Base-by-base conservation (phyloP, 2,329 filamentous ascomycete genomes). In the Venturia asperata region DNA sequence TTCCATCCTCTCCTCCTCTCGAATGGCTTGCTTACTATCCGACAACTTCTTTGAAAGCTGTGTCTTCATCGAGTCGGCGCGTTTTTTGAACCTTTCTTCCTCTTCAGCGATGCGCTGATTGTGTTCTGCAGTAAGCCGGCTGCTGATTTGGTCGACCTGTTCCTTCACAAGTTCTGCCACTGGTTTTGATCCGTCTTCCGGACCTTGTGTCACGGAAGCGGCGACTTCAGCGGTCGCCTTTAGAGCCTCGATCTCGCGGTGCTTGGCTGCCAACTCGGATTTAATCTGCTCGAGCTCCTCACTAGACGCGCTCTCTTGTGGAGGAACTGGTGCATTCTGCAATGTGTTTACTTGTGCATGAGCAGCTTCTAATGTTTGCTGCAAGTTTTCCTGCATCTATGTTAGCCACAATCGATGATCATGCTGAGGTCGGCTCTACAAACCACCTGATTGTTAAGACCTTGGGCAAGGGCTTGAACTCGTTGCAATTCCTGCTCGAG, bases 51-150 rank as follows among this genome's bases (percentile, higher is more conserved):
- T 86, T 70, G 87, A 88, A 62, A 91, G 77, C 1, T 83, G 77
- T 27, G 83, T 81, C 71, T 87, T 88, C 87, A 91, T 89, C 72
- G 83, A 84, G 55, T 90, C 85, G 1, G 86, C 86, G 56, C 87
- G 82, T 63, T 82, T 79, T 70, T 89, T 89, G 66, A 90, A 80
- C 13, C 82, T 85, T 39, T 85, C 82, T 71, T 92, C 89, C 19
- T 88, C 78, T 67, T 87, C 84, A 64, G 83, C 81, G 1, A 79
- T 73, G 13, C 76, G 74, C 66, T 80, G 76, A 61, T 82, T 78
- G 65, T 74, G 72, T 24, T 77, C 71, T 13, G 76, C 70, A 43
- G 79, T 74, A 60, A 77, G 69, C 41, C 77, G 73, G 1, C 71
- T 71, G 24, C 74, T 74, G 27, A 77, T 70, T 34, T 71, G 68